Percentiles rank a stretch among this genome's conserved stretches.
phyloP scores from a whole-genome alignment of 805 yeast genomes.

The Schwanniomyces vanrijiae region DNA sequence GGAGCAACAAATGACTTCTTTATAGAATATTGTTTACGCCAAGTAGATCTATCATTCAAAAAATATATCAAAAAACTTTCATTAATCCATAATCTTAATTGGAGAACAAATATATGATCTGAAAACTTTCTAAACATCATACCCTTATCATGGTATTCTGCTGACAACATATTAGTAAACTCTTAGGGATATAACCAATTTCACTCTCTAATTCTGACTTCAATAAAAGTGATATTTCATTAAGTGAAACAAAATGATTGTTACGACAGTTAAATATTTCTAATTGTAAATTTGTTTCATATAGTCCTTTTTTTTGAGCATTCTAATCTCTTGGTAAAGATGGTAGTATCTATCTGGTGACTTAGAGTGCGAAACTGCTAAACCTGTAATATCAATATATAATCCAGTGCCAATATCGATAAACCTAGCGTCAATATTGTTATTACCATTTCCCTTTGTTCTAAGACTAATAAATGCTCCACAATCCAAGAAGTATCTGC shows the following conservation, averaged over 20 bases:
- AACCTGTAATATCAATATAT: constrained; percentile 43
- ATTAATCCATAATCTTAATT: constrained; percentile 53
- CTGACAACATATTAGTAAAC: constrained; percentile 25
- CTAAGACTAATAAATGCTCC: constrained; percentile 28
- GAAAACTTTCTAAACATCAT: constrained; percentile 33
- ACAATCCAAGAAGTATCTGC: constrained; percentile 34
- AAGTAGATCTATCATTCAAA: constrained; percentile 18
- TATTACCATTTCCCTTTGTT: constrained; percentile 44
- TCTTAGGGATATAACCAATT: constrained; percentile 32
- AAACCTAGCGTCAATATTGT: constrained; percentile 56
- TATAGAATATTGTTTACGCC: constrained; percentile 21
- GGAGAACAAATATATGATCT: constrained; percentile 48
- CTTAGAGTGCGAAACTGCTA: constrained; percentile 32
- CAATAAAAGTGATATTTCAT: constrained; percentile 33
- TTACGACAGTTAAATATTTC: constrained; percentile 39
- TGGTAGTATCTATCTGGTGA: constrained; percentile 24
- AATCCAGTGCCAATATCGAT: constrained; percentile 49
- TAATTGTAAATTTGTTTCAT: constrained; percentile 25
- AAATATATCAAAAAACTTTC: constrained; percentile 15
- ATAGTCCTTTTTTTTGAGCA: constrained; percentile 5
- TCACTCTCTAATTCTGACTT: constrained; percentile 35
- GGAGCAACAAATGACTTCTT: background rate
- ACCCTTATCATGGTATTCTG: constrained; percentile 31
- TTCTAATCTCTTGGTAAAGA: constrained; percentile 18
- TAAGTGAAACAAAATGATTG: constrained; percentile 29